Percentiles rank a stretch among this genome's conserved stretches.
Conservation (phyloP, 805 yeast genomes). For the Zygosaccharomyces kombuchaensis region DNA sequence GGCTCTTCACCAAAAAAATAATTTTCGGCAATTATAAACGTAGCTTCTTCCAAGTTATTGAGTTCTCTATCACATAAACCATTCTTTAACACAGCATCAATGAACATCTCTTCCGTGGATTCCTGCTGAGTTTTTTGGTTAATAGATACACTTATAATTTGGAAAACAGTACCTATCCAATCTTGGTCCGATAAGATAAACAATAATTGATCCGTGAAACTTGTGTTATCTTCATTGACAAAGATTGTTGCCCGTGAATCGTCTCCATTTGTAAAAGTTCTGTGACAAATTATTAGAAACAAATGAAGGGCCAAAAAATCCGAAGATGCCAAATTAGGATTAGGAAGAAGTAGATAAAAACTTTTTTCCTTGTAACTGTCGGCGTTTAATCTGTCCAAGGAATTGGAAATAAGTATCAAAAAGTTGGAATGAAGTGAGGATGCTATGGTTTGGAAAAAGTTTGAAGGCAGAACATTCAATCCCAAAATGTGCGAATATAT, state of each 20-base stretch:
- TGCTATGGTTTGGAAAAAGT: constrained; percentile 23
- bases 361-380: constrained; percentile 23
- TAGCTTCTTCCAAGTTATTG: constrained; percentile 25
- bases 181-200: constrained; percentile 16
- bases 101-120: constrained; percentile 10
- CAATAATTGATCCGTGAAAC: constrained; percentile 17
- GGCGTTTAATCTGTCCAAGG: constrained; percentile 20
- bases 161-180: constrained; percentile 19
- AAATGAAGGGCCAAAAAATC: constrained; percentile 29
- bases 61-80: constrained; percentile 12
- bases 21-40: constrained; percentile 27
- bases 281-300: constrained; percentile 22
- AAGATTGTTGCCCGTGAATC: constrained; percentile 18
- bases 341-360: constrained; percentile 24
- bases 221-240: constrained; percentile 18
- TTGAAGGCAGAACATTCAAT: constrained; percentile 28
- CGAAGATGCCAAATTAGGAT: constrained; percentile 25
- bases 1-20: constrained; percentile 18
- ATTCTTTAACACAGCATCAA: constrained; percentile 19
- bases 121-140: constrained; percentile 10
- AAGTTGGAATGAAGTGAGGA: constrained; percentile 20
- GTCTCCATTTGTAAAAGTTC: constrained; percentile 14
- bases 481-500: constrained; percentile 29
- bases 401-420: constrained; percentile 25
- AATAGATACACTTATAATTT: constrained; percentile 12